These are phyloP conservation scores for Styphnolobium japonicum DNA, from an alignment of 306 rosid species.

Conservation along the genomic window DNA sequence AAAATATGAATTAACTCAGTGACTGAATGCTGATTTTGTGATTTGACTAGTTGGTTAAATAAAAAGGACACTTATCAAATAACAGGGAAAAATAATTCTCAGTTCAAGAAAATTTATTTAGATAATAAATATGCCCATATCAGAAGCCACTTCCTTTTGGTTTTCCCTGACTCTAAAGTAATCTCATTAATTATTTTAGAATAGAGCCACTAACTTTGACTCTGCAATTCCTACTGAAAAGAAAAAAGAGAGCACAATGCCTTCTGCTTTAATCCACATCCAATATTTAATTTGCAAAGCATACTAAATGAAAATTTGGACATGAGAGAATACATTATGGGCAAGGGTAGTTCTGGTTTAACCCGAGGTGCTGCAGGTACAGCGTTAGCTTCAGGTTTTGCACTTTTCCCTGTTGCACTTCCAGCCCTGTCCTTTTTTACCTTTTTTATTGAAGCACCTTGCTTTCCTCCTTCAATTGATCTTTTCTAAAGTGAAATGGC, in stretches of 20 bases:
- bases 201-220: background rate
- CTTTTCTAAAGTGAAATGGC: slow-evolving; percentile 60
- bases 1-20: background rate
- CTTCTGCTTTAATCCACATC: slow-evolving; percentile 10
- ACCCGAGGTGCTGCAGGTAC: slow-evolving; percentile 75
- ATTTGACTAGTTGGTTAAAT: background rate
- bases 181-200: slow-evolving; percentile 4
- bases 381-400: slow-evolving; percentile 62
- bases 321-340: slow-evolving; percentile 63
- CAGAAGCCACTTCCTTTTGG: background rate
- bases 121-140: background rate
- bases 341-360: slow-evolving; percentile 87
- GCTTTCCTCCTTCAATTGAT: slow-evolving; percentile 82
- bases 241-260: background rate
- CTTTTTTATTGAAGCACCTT: slow-evolving; percentile 83
- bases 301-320: slow-evolving; percentile 1
- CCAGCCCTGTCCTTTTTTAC: slow-evolving; percentile 83
- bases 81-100: background rate
- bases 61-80: background rate
- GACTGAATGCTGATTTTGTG: background rate
- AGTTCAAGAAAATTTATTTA: background rate
- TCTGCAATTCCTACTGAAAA: background rate
- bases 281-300: background rate
- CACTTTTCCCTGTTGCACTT: slow-evolving; percentile 63
- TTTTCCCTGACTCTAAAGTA: background rate